These are phyloP conservation scores for Cyclanthera cordifolia DNA, from an alignment of 306 rosid species.

Conservation along the genomic window DNA sequence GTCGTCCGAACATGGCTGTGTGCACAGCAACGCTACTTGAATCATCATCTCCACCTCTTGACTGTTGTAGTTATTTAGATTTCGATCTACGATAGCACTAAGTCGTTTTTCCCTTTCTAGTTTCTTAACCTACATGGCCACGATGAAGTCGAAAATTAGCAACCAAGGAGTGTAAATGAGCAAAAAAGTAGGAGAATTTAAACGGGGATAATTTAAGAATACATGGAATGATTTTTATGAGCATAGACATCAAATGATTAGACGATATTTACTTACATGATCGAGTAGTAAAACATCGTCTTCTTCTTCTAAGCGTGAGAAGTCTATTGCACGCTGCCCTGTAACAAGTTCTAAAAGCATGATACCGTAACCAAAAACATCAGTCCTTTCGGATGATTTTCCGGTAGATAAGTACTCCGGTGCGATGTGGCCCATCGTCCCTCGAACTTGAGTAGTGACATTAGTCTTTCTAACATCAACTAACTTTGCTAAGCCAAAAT, in stretches of 20 bases:
- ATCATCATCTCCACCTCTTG: slow-evolving; percentile 93
- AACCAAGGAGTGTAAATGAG: slow-evolving; percentile 6
- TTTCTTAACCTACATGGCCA: slow-evolving; percentile 61
- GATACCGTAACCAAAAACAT: slow-evolving; percentile 94
- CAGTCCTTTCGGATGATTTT: slow-evolving; percentile 95
- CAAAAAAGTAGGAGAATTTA: background rate
- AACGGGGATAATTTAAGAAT: background rate
- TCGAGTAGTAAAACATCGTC: slow-evolving; percentile 87
- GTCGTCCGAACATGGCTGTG: slow-evolving; percentile 89
- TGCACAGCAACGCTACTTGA: slow-evolving; percentile 85
- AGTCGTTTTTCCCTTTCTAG: slow-evolving; percentile 77
- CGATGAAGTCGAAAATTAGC: slow-evolving; percentile 2
- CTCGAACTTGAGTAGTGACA: slow-evolving; percentile 97
- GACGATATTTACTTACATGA: slow-evolving; percentile 52
- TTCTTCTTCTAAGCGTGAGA: slow-evolving; percentile 95
- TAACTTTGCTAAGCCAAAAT: slow-evolving; percentile 95
- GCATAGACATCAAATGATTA: background rate
- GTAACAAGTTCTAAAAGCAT: slow-evolving; percentile 96
- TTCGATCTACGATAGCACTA: slow-evolving; percentile 67
- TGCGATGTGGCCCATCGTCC: slow-evolving; percentile 99
- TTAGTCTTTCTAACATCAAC: slow-evolving; percentile 88
- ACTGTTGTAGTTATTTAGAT: slow-evolving; percentile 48
- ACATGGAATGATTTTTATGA: background rate
- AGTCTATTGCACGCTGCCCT: slow-evolving; percentile 92
- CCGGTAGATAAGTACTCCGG: slow-evolving; percentile 98